phyloP scores from a whole-genome alignment of 768 basidiomycete genomes.

The Daedalea quercina region DNA sequence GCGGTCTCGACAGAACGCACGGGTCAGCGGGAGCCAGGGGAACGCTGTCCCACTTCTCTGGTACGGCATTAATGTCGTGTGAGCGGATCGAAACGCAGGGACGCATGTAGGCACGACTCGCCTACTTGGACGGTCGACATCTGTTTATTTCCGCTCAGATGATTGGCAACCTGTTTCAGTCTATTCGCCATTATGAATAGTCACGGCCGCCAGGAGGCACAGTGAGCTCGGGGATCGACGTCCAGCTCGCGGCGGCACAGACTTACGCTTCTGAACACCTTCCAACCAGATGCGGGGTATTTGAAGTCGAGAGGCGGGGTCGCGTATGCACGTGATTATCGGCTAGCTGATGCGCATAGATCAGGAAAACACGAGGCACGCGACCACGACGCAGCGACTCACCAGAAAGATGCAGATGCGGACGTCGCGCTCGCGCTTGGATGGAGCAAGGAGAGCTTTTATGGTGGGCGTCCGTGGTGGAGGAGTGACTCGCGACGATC shows the following conservation, averaged over 20 bases:
- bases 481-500: background rate
- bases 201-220: no score
- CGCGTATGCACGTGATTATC: background rate
- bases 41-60: constrained; percentile 71
- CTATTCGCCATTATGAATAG: constrained; percentile 31
- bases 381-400: background rate
- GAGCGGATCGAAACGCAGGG: background rate
- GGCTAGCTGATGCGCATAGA: background rate
- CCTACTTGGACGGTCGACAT: constrained; percentile 40
- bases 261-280: background rate
- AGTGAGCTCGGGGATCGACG: no score
- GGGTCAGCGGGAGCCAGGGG: constrained; percentile 84
- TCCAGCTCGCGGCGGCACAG: no score
- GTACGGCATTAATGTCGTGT: constrained; percentile 1
- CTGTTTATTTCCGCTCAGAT: constrained; percentile 35
- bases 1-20: constrained; percentile 31
- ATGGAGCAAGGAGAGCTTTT: background rate
- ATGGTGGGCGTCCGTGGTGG: background rate
- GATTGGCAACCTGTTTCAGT: constrained; percentile 51
- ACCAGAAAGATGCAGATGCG: background rate
- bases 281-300: constrained; percentile 30
- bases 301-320: background rate
- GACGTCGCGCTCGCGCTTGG: background rate
- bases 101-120: constrained; percentile 23
- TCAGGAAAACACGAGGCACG: background rate